phyloP scores from a whole-genome alignment of 345 rosid genomes.

The Gossypioides kirkii region DNA sequence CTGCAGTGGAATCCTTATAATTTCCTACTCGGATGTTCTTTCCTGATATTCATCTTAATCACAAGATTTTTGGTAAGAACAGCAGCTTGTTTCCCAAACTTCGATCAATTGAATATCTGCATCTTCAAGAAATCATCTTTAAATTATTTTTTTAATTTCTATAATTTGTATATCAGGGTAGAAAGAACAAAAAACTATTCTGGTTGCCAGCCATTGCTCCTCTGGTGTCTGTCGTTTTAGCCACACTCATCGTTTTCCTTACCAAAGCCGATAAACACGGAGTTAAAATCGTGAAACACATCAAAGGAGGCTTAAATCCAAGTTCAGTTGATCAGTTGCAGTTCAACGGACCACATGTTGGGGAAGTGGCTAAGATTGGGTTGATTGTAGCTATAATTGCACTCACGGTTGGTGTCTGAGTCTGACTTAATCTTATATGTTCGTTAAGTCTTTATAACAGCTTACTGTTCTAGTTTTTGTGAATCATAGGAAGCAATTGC shows the following conservation, averaged over 20 bases:
- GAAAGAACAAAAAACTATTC: constrained; percentile 63
- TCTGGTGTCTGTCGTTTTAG: constrained; percentile 52
- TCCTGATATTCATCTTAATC: constrained; percentile 55
- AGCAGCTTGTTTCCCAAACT: background rate
- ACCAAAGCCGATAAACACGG: constrained; percentile 87
- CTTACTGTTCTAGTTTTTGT: background rate
- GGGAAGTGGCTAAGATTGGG: constrained; percentile 63
- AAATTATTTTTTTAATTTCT: background rate
- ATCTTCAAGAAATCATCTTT: background rate
- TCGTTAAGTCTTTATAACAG: background rate
- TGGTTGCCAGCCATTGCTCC: constrained; percentile 93
- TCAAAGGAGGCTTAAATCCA: constrained; percentile 78
- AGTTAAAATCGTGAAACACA: constrained; percentile 66
- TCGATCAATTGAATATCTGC: background rate
- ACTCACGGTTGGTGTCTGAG: constrained; percentile 52
- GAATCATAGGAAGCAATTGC: constrained; percentile 72
- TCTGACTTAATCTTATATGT: background rate
- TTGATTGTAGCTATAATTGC: constrained; percentile 61
- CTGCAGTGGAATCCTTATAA: constrained; percentile 59
- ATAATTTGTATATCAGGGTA: constrained; percentile 39
- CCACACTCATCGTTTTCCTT: constrained; percentile 67
- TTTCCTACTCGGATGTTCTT: constrained; percentile 53
- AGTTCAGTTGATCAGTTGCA: constrained; percentile 58
- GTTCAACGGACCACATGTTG: constrained; percentile 50
- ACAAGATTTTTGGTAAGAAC: constrained; percentile 60